phyloP scores from a whole-genome alignment of 768 basidiomycete genomes.

The Artomyces pyxidatus region DNA sequence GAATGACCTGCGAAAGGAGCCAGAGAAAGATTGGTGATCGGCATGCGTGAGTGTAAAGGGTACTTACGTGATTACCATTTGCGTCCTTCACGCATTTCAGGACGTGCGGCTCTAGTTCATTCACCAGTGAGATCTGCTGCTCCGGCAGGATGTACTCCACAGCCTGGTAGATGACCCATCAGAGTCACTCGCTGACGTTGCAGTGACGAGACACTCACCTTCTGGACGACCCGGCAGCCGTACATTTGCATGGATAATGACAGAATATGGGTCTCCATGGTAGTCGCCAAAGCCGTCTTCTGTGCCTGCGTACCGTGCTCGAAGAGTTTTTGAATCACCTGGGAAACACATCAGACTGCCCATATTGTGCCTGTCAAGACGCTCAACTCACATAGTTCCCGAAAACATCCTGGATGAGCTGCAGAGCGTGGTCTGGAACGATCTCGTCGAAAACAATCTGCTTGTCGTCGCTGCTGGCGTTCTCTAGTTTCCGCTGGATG shows the following conservation, averaged over 20 bases:
- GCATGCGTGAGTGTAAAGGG: background rate
- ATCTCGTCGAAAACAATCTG: conserved; percentile 83
- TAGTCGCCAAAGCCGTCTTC: conserved; percentile 55
- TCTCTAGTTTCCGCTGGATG: conserved; percentile 83
- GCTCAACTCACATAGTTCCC: conserved; percentile 78
- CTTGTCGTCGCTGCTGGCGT: conserved; percentile 70
- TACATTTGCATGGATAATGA: conserved; percentile 85
- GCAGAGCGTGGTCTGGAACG: conserved; percentile 62
- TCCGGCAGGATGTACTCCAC: conserved; percentile 74
- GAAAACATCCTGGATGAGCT: conserved; percentile 86
- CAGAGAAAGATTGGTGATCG: conserved; percentile 9
- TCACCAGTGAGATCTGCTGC: conserved; percentile 68
- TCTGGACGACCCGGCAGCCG: conserved; percentile 93
- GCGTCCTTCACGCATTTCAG: conserved; percentile 83
- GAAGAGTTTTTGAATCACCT: conserved; percentile 93
- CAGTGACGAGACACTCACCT: conserved; percentile 39
- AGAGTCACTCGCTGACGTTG: conserved; percentile 6
- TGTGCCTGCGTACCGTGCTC: conserved; percentile 78
- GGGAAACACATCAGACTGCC: conserved; percentile 5
- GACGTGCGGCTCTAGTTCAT: conserved; percentile 72
- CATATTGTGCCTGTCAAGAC: background rate
- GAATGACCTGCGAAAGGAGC: conserved; percentile 53
- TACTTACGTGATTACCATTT: conserved; percentile 89
- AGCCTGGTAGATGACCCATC: conserved; percentile 42
- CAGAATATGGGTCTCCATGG: conserved; percentile 74